A percentile compares a stretch with the other conserved stretches of the same genome.
Conservation (phyloP, 2,329 filamentous ascomycete species). For the Aspergillus sp. region DNA sequence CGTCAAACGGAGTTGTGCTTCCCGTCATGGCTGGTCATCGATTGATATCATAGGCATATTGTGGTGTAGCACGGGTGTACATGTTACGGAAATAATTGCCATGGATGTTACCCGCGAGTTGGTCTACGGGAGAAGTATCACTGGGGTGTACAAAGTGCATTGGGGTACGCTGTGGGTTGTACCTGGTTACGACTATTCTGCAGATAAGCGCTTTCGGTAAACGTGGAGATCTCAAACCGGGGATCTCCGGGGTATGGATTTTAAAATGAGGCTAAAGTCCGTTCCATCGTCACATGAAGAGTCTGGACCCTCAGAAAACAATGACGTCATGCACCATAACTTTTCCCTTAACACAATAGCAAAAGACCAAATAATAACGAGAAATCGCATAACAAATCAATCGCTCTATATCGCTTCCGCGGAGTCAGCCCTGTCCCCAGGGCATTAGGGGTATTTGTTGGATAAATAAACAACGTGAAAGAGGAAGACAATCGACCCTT, state of each 20-base stretch:
- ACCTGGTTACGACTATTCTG: no score
- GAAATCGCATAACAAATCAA: not conserved
- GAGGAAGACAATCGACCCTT: constrained; percentile 18
- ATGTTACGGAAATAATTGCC: not conserved
- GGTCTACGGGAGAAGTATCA: no score
- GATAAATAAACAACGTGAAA: not conserved
- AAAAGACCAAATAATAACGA: no score
- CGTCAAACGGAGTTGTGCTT: not conserved
- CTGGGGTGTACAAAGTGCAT: no score
- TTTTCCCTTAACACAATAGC: not conserved
- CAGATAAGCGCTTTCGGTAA: no score
- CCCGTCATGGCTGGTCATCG: not conserved
- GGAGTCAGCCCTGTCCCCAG: not conserved
- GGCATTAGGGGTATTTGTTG: not conserved
- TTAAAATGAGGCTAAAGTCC: no score
- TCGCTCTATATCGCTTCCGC: not conserved
- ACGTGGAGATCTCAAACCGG: no score
- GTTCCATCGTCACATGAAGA: no score
- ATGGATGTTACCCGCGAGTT: not conserved
- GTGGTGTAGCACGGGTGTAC: no score
- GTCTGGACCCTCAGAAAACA: no score
- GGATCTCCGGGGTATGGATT: no score
- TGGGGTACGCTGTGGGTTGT: no score
- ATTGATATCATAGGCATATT: not conserved
- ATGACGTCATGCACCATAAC: not conserved